phyloP scores from a whole-genome alignment of 371 early-diverging fungal genomes.

The Mucor saturninus region DNA sequence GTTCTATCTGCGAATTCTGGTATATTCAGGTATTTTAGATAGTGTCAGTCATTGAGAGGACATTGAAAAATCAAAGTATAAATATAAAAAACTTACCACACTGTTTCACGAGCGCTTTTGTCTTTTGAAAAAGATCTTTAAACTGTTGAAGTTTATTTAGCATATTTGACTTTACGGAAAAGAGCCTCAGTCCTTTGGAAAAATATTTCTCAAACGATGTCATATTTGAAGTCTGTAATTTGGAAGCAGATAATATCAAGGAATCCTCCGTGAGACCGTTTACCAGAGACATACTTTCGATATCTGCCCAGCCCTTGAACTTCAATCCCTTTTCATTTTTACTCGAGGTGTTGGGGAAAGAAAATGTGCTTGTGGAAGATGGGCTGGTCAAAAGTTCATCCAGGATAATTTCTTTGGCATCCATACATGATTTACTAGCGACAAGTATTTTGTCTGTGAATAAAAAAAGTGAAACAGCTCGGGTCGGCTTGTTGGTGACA shows the following conservation, averaged over 20 bases:
- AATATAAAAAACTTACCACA: conserved; percentile 16
- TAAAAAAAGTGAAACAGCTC: conserved; percentile 49
- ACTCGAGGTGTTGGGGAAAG: background rate
- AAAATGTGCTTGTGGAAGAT: conserved; percentile 9
- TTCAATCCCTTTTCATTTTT: background rate
- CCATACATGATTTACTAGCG: conserved; percentile 43
- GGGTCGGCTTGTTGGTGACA: conserved; percentile 38
- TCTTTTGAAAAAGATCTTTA: conserved; percentile 23
- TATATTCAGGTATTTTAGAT: background rate
- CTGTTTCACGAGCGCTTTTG: conserved; percentile 34
- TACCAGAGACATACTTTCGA: conserved; percentile 49
- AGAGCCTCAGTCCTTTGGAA: conserved; percentile 40
- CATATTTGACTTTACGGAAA: conserved; percentile 20
- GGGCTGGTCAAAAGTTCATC: conserved; percentile 29
- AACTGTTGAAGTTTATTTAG: conserved; percentile 23
- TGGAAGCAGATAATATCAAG: conserved; percentile 35
- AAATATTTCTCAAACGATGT: conserved; percentile 43
- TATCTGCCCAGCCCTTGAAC: conserved; percentile 45
- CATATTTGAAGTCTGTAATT: conserved; percentile 14
- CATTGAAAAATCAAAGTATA: too few relatives aligned
- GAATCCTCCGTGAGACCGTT: conserved; percentile 44
- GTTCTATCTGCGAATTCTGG: conserved; percentile 15
- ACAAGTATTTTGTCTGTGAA: conserved; percentile 52
- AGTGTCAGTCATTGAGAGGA: background rate
- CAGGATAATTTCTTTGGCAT: conserved; percentile 28